A percentile compares a stretch with the other conserved stretches of the same genome.
These are phyloP conservation scores for Paraglomus brasilianum DNA, from an alignment of 192 early-diverging fungal genomes.

Conservation along the genomic window DNA sequence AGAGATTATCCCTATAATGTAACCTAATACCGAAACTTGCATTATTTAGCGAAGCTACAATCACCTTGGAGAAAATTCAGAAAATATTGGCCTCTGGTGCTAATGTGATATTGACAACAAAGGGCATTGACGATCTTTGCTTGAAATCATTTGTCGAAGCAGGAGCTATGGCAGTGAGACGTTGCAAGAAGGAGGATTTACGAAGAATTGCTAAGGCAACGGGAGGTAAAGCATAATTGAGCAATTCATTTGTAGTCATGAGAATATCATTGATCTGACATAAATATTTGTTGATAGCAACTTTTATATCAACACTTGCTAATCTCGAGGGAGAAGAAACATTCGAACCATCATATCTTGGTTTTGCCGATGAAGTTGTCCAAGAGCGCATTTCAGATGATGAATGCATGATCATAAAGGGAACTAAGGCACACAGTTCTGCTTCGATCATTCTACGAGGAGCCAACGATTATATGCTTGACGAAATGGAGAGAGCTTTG, in stretches of 20 bases:
- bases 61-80: conserved; percentile 92
- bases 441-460: conserved; percentile 96
- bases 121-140: conserved; percentile 99
- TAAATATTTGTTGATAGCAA: conserved; percentile 51
- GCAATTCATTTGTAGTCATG: not conserved
- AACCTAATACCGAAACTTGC: too few species aligned
- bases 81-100: conserved; percentile 95
- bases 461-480: conserved; percentile 98
- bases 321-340: conserved; percentile 99
- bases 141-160: conserved; percentile 98
- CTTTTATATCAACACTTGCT: conserved; percentile 90
- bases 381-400: conserved; percentile 98
- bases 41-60: conserved; percentile 79
- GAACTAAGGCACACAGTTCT: conserved; percentile 82
- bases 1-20: too few species aligned
- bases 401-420: conserved; percentile 95
- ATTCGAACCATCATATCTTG: conserved; percentile 84
- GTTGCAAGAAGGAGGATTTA: conserved; percentile 95
- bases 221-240: conserved; percentile 61
- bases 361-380: conserved; percentile 91
- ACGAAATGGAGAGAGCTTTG: conserved; percentile 98
- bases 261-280: conserved; percentile 1
- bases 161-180: conserved; percentile 95
- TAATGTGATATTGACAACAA: conserved; percentile 97
- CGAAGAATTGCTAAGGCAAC: conserved; percentile 97